phyloP scores from a whole-genome alignment of 768 basidiomycete genomes.

The Holtermanniella nyarrowii region DNA sequence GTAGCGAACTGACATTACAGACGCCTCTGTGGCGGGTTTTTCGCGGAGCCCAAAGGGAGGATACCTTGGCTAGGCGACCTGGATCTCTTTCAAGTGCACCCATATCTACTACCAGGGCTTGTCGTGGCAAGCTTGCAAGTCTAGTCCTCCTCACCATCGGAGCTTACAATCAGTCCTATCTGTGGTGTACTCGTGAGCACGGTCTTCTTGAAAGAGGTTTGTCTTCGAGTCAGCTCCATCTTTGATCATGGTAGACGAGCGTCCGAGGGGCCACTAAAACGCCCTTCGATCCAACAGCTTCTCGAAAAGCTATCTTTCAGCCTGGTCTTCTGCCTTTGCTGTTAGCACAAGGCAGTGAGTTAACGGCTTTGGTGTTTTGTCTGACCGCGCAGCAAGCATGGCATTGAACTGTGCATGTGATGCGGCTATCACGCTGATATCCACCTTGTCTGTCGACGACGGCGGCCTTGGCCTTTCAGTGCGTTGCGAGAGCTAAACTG shows the following conservation, averaged over 20 bases:
- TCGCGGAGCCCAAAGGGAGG: too few relatives aligned
- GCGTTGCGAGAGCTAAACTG: neutral
- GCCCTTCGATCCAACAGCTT: too few relatives aligned
- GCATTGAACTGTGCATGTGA: neutral
- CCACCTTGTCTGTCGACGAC: neutral
- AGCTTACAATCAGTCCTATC: neutral
- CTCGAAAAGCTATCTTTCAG: neutral
- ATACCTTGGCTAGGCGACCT: neutral
- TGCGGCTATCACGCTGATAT: neutral
- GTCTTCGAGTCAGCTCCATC: too few relatives aligned
- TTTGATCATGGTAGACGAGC: too few relatives aligned
- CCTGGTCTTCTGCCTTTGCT: neutral
- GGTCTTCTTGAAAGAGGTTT: neutral
- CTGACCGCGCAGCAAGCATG: neutral
- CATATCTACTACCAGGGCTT: neutral
- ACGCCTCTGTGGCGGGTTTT: too few relatives aligned
- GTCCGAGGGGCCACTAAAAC: too few relatives aligned
- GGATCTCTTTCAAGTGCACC: neutral
- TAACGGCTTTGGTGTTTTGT: too few relatives aligned
- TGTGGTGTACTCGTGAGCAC: neutral
- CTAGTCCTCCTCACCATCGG: neutral
- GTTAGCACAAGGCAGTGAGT: neutral
- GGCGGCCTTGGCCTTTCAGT: neutral
- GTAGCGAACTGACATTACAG: too few relatives aligned
- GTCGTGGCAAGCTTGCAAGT: neutral